Conservation (phyloP, 2,329 filamentous ascomycete species). For the Trichothecium roseum region DNA sequence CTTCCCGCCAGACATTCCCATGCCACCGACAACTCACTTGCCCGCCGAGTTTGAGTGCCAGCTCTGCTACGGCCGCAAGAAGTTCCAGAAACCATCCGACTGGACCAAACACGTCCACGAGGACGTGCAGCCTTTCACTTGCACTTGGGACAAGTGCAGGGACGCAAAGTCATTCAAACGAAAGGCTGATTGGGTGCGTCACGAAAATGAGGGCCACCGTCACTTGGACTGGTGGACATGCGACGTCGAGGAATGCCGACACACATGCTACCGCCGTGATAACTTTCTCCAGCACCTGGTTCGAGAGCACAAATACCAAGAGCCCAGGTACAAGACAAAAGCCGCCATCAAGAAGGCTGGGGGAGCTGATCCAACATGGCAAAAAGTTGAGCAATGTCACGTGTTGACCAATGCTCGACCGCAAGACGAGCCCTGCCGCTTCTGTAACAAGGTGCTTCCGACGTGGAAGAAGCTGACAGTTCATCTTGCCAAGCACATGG, state of each 20-base stretch:
- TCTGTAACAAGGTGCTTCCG: slow-evolving; percentile 71
- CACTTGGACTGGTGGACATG: slow-evolving; percentile 90
- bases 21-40: slow-evolving; percentile 65
- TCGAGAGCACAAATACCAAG: slow-evolving; percentile 76
- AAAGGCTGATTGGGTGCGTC: slow-evolving; percentile 91
- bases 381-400: slow-evolving; percentile 68
- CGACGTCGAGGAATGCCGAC: slow-evolving; percentile 67
- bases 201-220: slow-evolving; percentile 85
- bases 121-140: slow-evolving; percentile 87
- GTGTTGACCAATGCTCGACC: slow-evolving; percentile 55
- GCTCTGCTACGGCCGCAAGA: slow-evolving; percentile 76
- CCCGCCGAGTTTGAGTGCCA: slow-evolving; percentile 87
- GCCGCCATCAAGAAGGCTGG: slow-evolving; percentile 51
- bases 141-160: slow-evolving; percentile 73
- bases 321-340: slow-evolving; percentile 72
- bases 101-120: slow-evolving; percentile 97
- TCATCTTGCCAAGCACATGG: slow-evolving; percentile 92
- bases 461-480: slow-evolving; percentile 91
- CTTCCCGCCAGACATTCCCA: slow-evolving; percentile 71
- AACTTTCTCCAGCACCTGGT: slow-evolving; percentile 91
- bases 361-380: slow-evolving; percentile 57
- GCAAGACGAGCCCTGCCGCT: slow-evolving; percentile 72
- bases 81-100: slow-evolving; percentile 82
- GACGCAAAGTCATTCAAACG: slow-evolving; percentile 90
- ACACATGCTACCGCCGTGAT: slow-evolving; percentile 77